Conservation (phyloP, 257 asterid genomes). For the Mentha longifolia region DNA sequence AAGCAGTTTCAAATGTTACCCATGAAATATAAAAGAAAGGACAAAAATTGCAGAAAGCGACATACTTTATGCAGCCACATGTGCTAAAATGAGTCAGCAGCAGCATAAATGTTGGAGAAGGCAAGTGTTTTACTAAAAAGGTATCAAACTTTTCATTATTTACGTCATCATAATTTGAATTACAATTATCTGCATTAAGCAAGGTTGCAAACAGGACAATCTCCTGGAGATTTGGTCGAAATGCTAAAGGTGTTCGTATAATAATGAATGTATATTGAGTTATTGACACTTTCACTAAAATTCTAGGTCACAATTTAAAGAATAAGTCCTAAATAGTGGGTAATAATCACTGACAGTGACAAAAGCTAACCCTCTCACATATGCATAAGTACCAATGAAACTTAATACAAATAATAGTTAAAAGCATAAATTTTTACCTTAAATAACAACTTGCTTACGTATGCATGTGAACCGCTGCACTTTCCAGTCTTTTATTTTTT, state of each 20-base stretch:
- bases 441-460: not conserved
- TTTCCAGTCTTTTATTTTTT: not conserved
- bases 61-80: constrained; percentile 1
- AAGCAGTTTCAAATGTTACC: not conserved
- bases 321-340: not conserved
- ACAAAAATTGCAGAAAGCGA: not conserved
- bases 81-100: not conserved
- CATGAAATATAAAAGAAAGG: not conserved
- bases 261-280: too few species aligned
- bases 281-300: not conserved
- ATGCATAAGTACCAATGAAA: too few species aligned
- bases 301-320: not conserved
- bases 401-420: too few species aligned
- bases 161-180: too few species aligned
- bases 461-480: not conserved
- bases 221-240: not conserved
- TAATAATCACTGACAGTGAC: not conserved
- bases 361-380: too few species aligned
- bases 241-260: too few species aligned
- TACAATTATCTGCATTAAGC: too few species aligned
- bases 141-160: not conserved
- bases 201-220: too few species aligned
- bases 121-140: constrained; percentile 2
- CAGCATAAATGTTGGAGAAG: not conserved
- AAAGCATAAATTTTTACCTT: too few species aligned